These are phyloP conservation scores for Aspergillus nanangensis DNA, from an alignment of 495 filamentous ascomycete genomes.

Conservation along the genomic window DNA sequence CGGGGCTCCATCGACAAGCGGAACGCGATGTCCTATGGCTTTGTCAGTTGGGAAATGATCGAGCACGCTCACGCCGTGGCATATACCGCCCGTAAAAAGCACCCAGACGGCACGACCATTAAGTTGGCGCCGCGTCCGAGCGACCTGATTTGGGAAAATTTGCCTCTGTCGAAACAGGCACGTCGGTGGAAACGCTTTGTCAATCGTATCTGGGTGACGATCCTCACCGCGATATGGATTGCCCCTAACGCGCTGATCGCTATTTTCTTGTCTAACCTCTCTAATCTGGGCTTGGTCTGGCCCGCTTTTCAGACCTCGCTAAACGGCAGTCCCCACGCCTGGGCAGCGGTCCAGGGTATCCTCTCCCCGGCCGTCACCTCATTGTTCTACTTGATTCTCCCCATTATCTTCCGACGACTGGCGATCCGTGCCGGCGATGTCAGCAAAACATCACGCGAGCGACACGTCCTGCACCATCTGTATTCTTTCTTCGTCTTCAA, in stretches of 20 bases:
- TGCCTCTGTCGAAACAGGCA: slow-evolving; percentile 60
- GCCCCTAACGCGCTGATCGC: slow-evolving; percentile 95
- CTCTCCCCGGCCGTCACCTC: slow-evolving; percentile 87
- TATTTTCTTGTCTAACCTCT: slow-evolving; percentile 83
- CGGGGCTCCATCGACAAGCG: slow-evolving; percentile 78
- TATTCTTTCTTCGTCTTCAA: slow-evolving; percentile 98
- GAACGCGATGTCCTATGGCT: slow-evolving; percentile 85
- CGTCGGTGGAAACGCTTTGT: slow-evolving; percentile 68
- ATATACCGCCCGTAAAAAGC: slow-evolving; percentile 72
- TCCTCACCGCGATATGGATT: slow-evolving; percentile 84
- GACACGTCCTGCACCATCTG: slow-evolving; percentile 87
- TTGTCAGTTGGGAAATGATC: slow-evolving; percentile 88
- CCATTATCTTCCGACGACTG: slow-evolving; percentile 84
- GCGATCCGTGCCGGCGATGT: slow-evolving; percentile 75
- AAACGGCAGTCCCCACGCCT: slow-evolving; percentile 53
- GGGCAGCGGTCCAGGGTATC: slow-evolving; percentile 92
- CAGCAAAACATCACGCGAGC: slow-evolving; percentile 86
- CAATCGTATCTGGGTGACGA: slow-evolving; percentile 76
- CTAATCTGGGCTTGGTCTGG: slow-evolving; percentile 79
- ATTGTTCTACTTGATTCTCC: slow-evolving; percentile 80
- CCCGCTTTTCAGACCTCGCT: slow-evolving; percentile 63
- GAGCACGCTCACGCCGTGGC: slow-evolving; percentile 85
- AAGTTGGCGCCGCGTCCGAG: slow-evolving; percentile 78
- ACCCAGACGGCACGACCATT: slow-evolving; percentile 74
- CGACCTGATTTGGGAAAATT: slow-evolving; percentile 95